Percentiles rank a stretch among this genome's conserved stretches.
Conservation (phyloP, 140 eudicot genomes). For the Flaveria floridana region DNA sequence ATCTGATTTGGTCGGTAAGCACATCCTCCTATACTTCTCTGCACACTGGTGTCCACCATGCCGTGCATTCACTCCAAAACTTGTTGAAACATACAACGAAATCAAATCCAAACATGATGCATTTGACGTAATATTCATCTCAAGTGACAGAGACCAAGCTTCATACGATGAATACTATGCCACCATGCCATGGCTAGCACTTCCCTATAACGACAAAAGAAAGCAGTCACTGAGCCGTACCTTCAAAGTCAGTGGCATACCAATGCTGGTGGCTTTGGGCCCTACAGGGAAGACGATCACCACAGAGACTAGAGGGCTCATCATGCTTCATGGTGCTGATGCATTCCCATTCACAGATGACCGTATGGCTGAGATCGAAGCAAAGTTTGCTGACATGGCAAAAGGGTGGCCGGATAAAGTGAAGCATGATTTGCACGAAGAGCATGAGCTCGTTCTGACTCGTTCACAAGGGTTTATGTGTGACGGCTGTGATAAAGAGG, state of each 20-base stretch:
- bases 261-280: conserved; percentile 61
- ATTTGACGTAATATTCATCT: conserved; percentile 71
- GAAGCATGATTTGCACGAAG: conserved; percentile 45
- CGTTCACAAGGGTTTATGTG: conserved; percentile 47
- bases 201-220: conserved; percentile 78
- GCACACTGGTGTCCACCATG: conserved; percentile 98
- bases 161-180: conserved; percentile 72
- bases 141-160: conserved; percentile 68
- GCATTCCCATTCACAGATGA: conserved; percentile 82
- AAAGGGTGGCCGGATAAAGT: conserved; percentile 74
- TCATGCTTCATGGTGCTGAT: conserved; percentile 64
- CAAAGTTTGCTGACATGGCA: conserved; percentile 54
- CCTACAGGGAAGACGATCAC: conserved; percentile 68
- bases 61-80: conserved; percentile 74
- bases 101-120: conserved; percentile 53
- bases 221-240: conserved; percentile 46
- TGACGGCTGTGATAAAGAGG: conserved; percentile 59
- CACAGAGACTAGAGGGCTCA: conserved; percentile 59
- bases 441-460: conserved; percentile 67
- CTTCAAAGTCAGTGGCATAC: conserved; percentile 76
- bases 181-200: conserved; percentile 86
- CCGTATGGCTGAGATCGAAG: conserved; percentile 64
- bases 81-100: conserved; percentile 54
- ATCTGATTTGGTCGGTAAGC: conserved; percentile 74
- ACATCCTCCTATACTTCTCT: conserved; percentile 68